Evolutionary conservation across 2,329 filamentous ascomycete genomes (phyloP).

Genomic region (Seiridium cupressi): DNA sequence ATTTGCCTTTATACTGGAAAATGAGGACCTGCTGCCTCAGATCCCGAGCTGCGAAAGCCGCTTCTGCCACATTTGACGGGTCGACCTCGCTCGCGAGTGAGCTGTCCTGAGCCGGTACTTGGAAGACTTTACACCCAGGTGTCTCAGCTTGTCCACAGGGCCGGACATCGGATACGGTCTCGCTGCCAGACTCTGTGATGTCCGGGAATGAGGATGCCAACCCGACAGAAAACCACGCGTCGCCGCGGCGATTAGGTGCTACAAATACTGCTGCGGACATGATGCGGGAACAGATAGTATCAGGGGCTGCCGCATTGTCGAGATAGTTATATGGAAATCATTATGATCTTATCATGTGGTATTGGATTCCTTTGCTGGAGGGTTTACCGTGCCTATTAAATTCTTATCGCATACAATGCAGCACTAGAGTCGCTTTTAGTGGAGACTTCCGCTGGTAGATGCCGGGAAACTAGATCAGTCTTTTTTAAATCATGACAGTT

Average conservation of each 20-base stretch:
- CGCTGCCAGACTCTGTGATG: constrained; percentile 36
- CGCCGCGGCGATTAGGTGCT: constrained; percentile 8
- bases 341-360: no score
- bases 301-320: no score
- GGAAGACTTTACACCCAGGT: constrained; percentile 60
- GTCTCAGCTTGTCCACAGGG: constrained; percentile 35
- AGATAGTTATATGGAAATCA: no score
- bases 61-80: constrained; percentile 29
- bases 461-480: no score
- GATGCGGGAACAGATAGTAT: neutral
- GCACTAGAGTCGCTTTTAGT: no score
- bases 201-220: constrained; percentile 54
- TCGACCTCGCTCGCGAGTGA: constrained; percentile 34
- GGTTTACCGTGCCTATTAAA: no score
- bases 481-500: no score
- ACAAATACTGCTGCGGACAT: constrained; percentile 1
- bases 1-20: constrained; percentile 60
- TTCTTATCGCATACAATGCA: no score
- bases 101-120: constrained; percentile 39
- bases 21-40: constrained; percentile 62
- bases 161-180: constrained; percentile 34
- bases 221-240: constrained; percentile 55
- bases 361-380: no score
- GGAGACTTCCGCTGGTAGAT: no score
- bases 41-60: constrained; percentile 13